phyloP scores from a whole-genome alignment of 2,329 filamentous ascomycete genomes.

The Neonectria faginata region DNA sequence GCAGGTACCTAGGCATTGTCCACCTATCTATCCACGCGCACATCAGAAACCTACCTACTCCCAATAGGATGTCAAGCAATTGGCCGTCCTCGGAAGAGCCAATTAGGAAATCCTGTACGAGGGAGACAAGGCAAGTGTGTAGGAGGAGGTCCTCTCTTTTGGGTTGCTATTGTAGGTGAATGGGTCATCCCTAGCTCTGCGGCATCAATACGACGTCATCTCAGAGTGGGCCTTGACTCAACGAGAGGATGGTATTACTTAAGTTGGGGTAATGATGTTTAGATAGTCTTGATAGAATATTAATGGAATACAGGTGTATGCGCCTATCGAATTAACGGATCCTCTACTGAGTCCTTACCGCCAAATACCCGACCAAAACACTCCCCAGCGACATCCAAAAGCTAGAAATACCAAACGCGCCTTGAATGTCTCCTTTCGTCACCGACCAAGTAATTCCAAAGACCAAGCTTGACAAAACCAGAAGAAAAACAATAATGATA shows the following conservation, averaged over 20 bases:
- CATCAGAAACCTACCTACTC: background rate
- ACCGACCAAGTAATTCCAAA: background rate
- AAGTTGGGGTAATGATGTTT: no score
- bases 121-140: no score
- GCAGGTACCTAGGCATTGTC: background rate
- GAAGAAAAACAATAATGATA: background rate
- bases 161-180: no score
- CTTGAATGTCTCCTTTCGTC: background rate
- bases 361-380: background rate
- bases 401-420: background rate
- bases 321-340: background rate
- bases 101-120: background rate
- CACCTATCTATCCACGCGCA: background rate
- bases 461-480: background rate
- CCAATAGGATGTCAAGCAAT: no score
- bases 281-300: no score
- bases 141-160: no score
- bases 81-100: background rate
- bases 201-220: no score
- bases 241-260: no score
- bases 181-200: no score
- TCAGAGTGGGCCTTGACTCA: no score
- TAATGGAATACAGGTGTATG: no score
- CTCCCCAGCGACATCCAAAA: background rate
- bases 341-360: background rate